phyloP scores from a whole-genome alignment of 2,329 filamentous ascomycete genomes.

The Aspergillus sergii region DNA sequence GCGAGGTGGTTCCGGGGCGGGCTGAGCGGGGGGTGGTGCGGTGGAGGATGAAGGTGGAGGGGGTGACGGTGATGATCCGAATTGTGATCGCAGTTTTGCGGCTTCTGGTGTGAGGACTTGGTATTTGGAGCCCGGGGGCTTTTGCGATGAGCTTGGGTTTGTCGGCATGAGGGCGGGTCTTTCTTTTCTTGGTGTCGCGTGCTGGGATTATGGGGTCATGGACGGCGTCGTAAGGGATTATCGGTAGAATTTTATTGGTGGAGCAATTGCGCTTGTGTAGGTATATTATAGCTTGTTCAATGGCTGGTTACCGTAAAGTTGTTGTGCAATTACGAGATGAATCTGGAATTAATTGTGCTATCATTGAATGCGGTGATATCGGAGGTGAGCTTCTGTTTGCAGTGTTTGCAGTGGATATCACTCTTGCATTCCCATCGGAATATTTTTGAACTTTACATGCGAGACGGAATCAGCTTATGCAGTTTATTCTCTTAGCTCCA shows the following conservation, averaged over 20 bases:
- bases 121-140: neutral
- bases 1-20: conserved; percentile 11
- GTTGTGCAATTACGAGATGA: neutral
- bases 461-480: no score
- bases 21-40: neutral
- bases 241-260: neutral
- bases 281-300: neutral
- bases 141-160: neutral
- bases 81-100: neutral
- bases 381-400: conserved; percentile 18
- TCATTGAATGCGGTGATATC: conserved; percentile 1
- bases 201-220: neutral
- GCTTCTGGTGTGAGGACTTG: neutral
- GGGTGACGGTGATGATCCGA: neutral
- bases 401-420: conserved; percentile 15
- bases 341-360: neutral
- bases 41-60: neutral
- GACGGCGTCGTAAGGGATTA: neutral
- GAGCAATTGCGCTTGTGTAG: neutral
- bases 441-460: no score
- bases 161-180: neutral
- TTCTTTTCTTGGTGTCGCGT: neutral
- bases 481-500: no score
- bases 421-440: no score
- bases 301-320: neutral